Base-by-base conservation (phyloP, 352 stramenopile genomes). In the Globisporangium cederbergense region DNA sequence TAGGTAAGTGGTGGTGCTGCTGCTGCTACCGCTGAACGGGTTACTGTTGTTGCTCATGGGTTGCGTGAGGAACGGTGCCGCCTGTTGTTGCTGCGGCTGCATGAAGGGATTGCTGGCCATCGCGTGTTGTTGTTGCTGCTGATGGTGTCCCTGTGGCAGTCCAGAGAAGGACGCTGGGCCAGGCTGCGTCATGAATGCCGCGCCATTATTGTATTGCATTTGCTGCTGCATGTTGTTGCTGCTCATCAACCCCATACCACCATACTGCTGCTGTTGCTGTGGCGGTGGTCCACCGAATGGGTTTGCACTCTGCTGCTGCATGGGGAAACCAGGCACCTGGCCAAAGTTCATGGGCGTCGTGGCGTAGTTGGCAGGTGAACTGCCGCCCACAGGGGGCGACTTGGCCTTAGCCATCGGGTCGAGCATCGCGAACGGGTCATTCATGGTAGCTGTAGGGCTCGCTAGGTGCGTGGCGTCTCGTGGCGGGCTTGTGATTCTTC, bases 131-230 rank as follows among this genome's bases (percentile, higher is more conserved):
- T 66, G 66, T 32, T 63, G 60, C 36, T 73, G 73, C 28, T 66
- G 66, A 22, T 63, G 60, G 53, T 40, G 62, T 43, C 62, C 58
- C 54, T 43, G 62, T 1, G 71, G 59, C 3, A 89, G 69, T 6
- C 81, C 72, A 10, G 57, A 65, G 52, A 90, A 88, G 34, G 74
- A 65, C 20, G 74, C 71, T 0, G 72, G 66, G 1, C 73, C 76
- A 14, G 82, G 77, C 30, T 86, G 77, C 6, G 79, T 90, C 79
- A 90, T 90, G 70, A 90, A 90, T 45, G 74, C 73, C 4, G 80
- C 78, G 20, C 75, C 72, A n/a, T 71, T 78, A 63, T 66, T 70
- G 18, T 38, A 63, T 32, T 74, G 54, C 61, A 75, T 74, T 34
- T 58, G 58, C 42, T 72, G 70, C 45, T 72, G 72, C 22, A 25